Conservation (phyloP, 2,329 filamentous ascomycete species). For the Trichothecium sympodiale region DNA sequence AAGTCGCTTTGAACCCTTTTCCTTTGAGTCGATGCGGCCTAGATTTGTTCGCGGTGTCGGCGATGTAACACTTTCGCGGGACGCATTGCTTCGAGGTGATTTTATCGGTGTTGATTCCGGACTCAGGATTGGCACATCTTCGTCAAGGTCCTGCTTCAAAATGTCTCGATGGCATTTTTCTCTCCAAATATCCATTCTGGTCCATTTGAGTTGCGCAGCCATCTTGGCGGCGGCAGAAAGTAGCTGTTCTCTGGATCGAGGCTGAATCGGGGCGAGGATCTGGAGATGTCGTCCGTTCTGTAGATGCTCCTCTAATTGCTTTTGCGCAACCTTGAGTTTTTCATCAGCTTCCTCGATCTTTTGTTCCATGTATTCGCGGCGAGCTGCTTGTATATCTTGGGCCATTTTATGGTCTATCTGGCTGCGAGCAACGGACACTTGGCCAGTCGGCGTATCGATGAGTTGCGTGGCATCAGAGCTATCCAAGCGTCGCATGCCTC, state of each 20-base stretch:
- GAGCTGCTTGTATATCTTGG: slow-evolving; percentile 72
- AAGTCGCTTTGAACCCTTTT: slow-evolving; percentile 6
- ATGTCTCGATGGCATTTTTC: slow-evolving; percentile 87
- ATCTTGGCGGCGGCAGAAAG: slow-evolving; percentile 76
- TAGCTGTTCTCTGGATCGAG: slow-evolving; percentile 78
- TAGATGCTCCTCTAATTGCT: slow-evolving; percentile 70
- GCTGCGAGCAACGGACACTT: slow-evolving; percentile 61
- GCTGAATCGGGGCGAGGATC: slow-evolving; percentile 79
- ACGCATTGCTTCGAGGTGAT: slow-evolving; percentile 12
- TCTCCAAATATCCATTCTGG: slow-evolving; percentile 87
- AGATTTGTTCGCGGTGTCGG: slow-evolving; percentile 13
- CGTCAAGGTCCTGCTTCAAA: slow-evolving; percentile 71
- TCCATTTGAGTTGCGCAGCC: slow-evolving; percentile 85
- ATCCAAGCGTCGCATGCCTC: slow-evolving; percentile 62
- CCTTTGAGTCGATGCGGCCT: slow-evolving; percentile 15
- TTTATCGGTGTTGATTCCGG: slow-evolving; percentile 12
- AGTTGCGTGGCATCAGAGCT: slow-evolving; percentile 47
- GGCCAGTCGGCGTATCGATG: slow-evolving; percentile 60
- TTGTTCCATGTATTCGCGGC: slow-evolving; percentile 69
- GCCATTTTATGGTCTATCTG: slow-evolving; percentile 73
- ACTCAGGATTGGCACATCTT: slow-evolving; percentile 39
- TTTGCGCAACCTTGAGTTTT: slow-evolving; percentile 60
- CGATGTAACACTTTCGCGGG: slow-evolving; percentile 14
- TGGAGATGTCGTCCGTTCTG: slow-evolving; percentile 85
- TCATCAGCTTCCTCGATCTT: slow-evolving; percentile 78